Evolutionary conservation across 2,329 filamentous ascomycete genomes (phyloP), one percentile per base, ranked within the genome.

Genomic region (Paecilomyces formosus): DNA sequence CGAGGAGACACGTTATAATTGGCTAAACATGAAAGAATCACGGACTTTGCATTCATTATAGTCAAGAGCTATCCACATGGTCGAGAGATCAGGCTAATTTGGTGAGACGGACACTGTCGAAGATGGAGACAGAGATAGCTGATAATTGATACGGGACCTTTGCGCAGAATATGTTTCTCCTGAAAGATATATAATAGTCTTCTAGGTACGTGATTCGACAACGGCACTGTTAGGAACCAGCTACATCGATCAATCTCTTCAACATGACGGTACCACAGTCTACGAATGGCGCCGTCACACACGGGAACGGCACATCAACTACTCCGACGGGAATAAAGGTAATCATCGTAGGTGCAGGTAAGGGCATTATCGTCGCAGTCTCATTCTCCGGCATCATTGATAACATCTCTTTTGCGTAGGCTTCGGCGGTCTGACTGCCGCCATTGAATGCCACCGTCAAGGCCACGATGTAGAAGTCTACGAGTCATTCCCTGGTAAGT

Each of bases 391-490:
- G 55, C 56, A 56, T 57, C 55, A 21, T 58, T 56, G 24, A 56
- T 53, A 39, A 59, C n/a, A 9, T 5, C 24, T 22, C 22, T n/a
- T 52, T 35, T 35, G n/a, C 6, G 6, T 12, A 72, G 85, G 84
- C 21, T 86, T 87, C 60, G 85, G 82, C 39, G 85, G 85, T 15
- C 76, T 87, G 28, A 82, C 83, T 6, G 82, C 84, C 18, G 84
- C 84, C 50, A 84, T 87, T 61, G 85, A 87, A 70, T 85, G 83
- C 65, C 78, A 82, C 61, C 79, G 82, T 15, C 82, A 86, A 62
- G 85, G 85, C 15, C 85, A 86, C 66, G 74, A 78, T 12, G 83
- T 85, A 18, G 72, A 79, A 57, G 78, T 87, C 60, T 84, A 85
- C 67, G 84, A 86, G 64, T 77, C 79, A 0, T 85, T 85, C 60